These are phyloP conservation scores for Naganishia liquefaciens DNA, from an alignment of 1,284 basidiomycete genomes.

Conservation along the genomic window DNA sequence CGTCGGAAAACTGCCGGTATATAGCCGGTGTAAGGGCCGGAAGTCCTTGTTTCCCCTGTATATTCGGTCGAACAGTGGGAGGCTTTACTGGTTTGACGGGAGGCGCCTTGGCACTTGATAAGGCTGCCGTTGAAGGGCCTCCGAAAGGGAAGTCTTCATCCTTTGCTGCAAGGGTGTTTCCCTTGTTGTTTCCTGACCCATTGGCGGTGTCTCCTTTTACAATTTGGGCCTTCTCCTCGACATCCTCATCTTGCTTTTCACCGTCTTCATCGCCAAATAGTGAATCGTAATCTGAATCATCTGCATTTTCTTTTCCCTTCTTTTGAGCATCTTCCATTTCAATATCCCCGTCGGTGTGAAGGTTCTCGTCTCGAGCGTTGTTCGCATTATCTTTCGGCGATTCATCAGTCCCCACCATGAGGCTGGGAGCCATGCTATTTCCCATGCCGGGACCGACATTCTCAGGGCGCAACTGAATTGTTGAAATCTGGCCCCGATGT, in stretches of 20 bases:
- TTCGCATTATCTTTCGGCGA: neutral
- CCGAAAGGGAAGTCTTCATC: constrained; percentile 18
- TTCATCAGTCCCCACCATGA: constrained; percentile 1
- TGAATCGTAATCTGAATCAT: constrained; percentile 65
- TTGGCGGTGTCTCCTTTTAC: constrained; percentile 9
- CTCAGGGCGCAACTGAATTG: constrained; percentile 74
- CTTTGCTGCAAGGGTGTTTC: constrained; percentile 56
- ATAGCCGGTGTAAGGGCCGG: constrained; percentile 62
- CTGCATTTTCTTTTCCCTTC: constrained; percentile 12
- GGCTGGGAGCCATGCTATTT: constrained; percentile 17
- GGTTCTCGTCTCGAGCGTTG: neutral
- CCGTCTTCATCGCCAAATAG: constrained; percentile 63
- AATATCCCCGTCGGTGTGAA: constrained; percentile 10
- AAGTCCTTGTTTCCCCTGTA: constrained; percentile 35
- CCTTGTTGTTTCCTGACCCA: constrained; percentile 27
- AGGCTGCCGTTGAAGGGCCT: neutral
- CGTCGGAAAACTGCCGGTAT: constrained; percentile 71
- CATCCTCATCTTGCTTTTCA: constrained; percentile 43
- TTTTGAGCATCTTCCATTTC: constrained; percentile 21
- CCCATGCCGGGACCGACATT: constrained; percentile 19
- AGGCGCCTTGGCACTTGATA: constrained; percentile 28
- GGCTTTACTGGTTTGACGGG: constrained; percentile 19
- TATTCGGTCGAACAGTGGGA: neutral
- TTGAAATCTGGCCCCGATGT: constrained; percentile 83
- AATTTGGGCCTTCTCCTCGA: constrained; percentile 54